Evolutionary conservation across 78 protist genomes (phyloP).

Genomic region (Protostelium mycophagum): DNA sequence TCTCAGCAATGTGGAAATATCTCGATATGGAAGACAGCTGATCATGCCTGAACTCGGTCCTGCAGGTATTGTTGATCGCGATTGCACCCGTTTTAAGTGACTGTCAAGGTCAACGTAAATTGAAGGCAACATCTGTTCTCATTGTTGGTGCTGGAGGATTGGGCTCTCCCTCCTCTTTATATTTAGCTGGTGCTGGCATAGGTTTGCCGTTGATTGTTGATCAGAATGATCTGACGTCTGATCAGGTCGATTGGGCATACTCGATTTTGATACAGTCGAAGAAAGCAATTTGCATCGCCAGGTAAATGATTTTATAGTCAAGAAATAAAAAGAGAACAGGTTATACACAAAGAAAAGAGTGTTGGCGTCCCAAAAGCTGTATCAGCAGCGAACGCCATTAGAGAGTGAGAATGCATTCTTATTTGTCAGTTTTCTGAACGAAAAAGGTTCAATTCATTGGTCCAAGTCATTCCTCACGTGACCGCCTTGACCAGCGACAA

Average conservation of each 20-base stretch:
- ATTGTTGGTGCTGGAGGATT: conserved; percentile 88
- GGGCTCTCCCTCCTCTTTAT: conserved; percentile 73
- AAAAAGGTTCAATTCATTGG: conserved; percentile 19
- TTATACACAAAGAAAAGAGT: conserved; percentile 27
- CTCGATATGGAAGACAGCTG: conserved; percentile 70
- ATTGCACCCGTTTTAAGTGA: not conserved
- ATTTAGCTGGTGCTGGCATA: conserved; percentile 83
- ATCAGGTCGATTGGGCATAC: conserved; percentile 51
- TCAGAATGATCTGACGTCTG: not conserved
- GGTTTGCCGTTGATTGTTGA: conserved; percentile 11
- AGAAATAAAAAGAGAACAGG: not conserved
- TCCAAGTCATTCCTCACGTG: conserved; percentile 12
- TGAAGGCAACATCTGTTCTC: conserved; percentile 43
- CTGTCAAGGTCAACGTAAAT: conserved; percentile 25
- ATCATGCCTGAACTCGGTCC: conserved; percentile 68
- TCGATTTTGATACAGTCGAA: conserved; percentile 78
- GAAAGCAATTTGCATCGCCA: conserved; percentile 79
- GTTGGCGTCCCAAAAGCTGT: conserved; percentile 39
- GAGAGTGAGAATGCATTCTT: not conserved
- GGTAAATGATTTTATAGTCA: conserved; percentile 10
- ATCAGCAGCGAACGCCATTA: conserved; percentile 24
- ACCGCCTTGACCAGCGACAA: conserved; percentile 38
- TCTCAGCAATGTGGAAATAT: conserved; percentile 40
- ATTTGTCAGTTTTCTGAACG: not conserved
- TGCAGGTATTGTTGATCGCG: not conserved